Base-by-base conservation (phyloP, 768 basidiomycete genomes). In the Pleurotus cornucopiae region DNA sequence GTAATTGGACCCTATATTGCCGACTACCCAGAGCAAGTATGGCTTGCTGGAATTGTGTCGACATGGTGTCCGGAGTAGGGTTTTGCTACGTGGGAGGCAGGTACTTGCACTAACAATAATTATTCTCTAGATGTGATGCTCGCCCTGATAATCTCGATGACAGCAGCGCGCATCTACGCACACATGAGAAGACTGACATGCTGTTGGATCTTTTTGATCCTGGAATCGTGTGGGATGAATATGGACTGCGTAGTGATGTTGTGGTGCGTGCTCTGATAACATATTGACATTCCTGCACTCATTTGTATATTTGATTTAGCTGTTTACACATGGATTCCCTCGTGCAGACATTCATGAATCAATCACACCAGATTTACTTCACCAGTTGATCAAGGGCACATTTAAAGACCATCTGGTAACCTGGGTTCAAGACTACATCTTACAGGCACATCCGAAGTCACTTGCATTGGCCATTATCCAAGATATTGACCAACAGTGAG, bases 381-480 rank as follows among this genome's bases (percentile, higher is more conserved):
- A 76, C 57, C 73, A 76, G 58, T 18, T 77, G 3, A 73, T 76
- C 62, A 76, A 76, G 56, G 73, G 74, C 4, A 67, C 63, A 1
- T 76, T 76, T 61, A 76, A 75, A 53, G 74, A 76, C 47, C 74
- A 76, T 54, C 58, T 76, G 6, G 73, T 76, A 0, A 51, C 51
- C 6, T 76, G 75, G 75, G 64, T 71, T 0, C 46, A 55, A 1
- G 58, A 68, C 5, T 76, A 74, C 52, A 52, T 78, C 1, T 6
- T 47, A 1, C 1, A 53, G 0, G 38, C 23, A 2, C 56, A 71
- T 58, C 57, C 60, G 0, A 53, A 63, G n/a, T 51, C 55, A 3
- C n/a, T 45, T 9, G 71, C 64, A 0, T 52, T 63, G 12, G 41
- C 26, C 6, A 67, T 73, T 25, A 34, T 73, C 2, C 67, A 66